Evolutionary conservation across 2,329 filamentous ascomycete genomes (phyloP).

Genomic region (Pseudogymnoascus sp.): DNA sequence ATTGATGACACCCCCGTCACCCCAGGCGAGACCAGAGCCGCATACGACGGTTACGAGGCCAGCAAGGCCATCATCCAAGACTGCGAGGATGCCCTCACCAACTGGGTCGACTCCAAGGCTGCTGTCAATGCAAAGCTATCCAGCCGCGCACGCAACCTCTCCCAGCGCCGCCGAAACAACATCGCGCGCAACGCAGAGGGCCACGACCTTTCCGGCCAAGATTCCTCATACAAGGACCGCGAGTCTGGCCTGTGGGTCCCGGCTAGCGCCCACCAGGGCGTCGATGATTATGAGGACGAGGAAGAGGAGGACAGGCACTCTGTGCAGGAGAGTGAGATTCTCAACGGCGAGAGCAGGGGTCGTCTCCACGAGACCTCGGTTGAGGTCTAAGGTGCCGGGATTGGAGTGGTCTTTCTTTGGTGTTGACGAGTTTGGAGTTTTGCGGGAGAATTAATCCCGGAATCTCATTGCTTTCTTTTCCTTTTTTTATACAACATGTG

Average conservation of each 20-base stretch:
- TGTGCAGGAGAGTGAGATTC: constrained; percentile 43
- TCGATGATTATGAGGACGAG: constrained; percentile 52
- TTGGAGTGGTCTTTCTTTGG: constrained; percentile 7
- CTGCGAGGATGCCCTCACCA: constrained; percentile 93
- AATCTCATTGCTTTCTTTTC: constrained; percentile 5
- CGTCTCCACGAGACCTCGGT: constrained; percentile 43
- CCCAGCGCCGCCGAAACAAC: constrained; percentile 71
- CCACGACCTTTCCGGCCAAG: constrained; percentile 75
- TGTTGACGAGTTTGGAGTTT: constrained; percentile 8
- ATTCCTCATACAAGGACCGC: constrained; percentile 66
- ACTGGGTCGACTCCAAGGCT: constrained; percentile 90
- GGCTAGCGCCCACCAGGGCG: constrained; percentile 53
- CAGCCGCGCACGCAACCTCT: constrained; percentile 77
- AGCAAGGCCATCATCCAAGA: constrained; percentile 99
- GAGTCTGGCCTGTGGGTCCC: constrained; percentile 77
- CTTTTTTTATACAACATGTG: constrained; percentile 4
- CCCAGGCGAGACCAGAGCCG: constrained; percentile 87
- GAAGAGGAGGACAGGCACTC: constrained; percentile 53
- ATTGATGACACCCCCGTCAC: constrained; percentile 96
- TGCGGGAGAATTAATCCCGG: not conserved
- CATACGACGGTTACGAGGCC: constrained; percentile 96
- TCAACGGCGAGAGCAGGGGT: constrained; percentile 49
- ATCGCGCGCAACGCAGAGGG: constrained; percentile 61
- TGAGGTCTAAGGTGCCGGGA: constrained; percentile 20
- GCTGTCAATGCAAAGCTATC: constrained; percentile 82